Evolutionary conservation across 2,329 filamentous ascomycete genomes (phyloP), one percentile per base, ranked within the genome.

Genomic region (Epichloe brachyelytri): DNA sequence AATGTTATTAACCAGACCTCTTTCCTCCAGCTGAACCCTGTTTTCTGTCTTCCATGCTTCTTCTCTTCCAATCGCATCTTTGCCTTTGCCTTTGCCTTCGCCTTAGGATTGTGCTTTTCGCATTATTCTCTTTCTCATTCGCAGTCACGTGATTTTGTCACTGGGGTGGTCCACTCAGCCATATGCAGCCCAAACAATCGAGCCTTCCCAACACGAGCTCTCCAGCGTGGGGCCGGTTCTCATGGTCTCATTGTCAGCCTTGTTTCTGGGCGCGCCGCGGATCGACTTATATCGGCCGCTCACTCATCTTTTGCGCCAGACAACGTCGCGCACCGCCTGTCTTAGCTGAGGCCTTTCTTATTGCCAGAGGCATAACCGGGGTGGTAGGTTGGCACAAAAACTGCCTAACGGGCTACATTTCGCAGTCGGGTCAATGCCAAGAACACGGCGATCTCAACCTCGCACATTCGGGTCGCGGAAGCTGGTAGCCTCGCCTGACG

Each of bases 281-380:
- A 55, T 59, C 60, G 61, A 63, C 62, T 64, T 60, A 63, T 54
- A 65, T 57, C 56, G 56, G 63, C 61, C 62, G 41, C 38, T 26
- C 20, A 38, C 57, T 61, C 57, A 58, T 56, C 54, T 57, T 59
- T 59, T 59, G 59, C 53, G 58, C 51, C 58, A 54, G 57, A 57
- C 60, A 58, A 51, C 17, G n/a, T 20, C 15, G 56, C 53, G 58
- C 54, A 57, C 54, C 51, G 54, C 37, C 52, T 53, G 53, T 49
- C 44, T 33, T 46, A 22, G 34, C 17, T 38, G 49, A 40, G 41
- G 41, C 41, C 39, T 43, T 7, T 20, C n/a, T 38, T 37, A 37
- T 22, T 12, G 20, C 26, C 20, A 30, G 19, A 48, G 36, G 34
- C 17, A 15, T 20, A 36, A n/a, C 12, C n/a, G 34, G n/a, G 15